phyloP scores from a whole-genome alignment of 306 rosid species.

The Trifolium repens region DNA sequence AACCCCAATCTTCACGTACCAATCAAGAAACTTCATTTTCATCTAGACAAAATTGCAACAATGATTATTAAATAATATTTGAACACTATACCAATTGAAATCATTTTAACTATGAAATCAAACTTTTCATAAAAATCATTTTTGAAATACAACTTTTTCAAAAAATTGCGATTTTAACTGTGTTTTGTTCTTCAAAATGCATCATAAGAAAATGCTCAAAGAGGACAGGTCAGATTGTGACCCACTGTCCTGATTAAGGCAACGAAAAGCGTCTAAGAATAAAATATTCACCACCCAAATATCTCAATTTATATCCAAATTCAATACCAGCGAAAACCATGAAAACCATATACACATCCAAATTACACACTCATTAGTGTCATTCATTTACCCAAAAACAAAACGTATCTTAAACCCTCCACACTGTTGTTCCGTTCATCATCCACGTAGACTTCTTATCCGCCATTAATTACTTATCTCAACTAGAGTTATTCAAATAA shows the following conservation, averaged over 20 bases:
- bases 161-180: no score
- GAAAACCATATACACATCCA: background rate
- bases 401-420: background rate
- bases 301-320: background rate
- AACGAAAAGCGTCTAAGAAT: slow-evolving; percentile 12
- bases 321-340: slow-evolving; percentile 11
- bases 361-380: slow-evolving; percentile 1
- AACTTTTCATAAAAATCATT: no score
- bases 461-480: background rate
- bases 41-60: slow-evolving; percentile 33
- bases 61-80: background rate
- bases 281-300: background rate
- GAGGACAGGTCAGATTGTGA: background rate
- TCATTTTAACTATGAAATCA: no score
- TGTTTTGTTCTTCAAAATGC: background rate
- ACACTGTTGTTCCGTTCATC: slow-evolving; percentile 13
- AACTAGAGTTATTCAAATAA: background rate
- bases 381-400: background rate
- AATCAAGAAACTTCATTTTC: slow-evolving; percentile 76
- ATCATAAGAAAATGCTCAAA: slow-evolving; percentile 13
- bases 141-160: no score
- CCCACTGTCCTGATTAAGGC: background rate
- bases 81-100: no score
- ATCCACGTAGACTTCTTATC: slow-evolving; percentile 10
- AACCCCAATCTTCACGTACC: slow-evolving; percentile 85